Conservation (phyloP, 306 rosid genomes). For the Argentina anserina region DNA sequence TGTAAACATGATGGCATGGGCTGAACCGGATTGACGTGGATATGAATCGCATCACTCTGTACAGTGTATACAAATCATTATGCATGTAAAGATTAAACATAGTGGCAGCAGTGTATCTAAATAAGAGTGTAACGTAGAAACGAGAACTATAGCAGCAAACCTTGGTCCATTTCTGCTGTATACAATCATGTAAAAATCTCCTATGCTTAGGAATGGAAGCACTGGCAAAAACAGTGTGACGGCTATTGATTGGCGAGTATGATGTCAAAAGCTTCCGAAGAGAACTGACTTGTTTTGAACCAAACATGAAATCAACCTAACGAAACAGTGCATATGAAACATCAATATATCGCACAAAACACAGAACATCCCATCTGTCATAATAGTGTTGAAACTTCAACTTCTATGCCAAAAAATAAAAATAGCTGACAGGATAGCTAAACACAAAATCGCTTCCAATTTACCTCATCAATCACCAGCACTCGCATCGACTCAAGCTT, state of each 20-base stretch:
- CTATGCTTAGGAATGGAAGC: constrained; percentile 96
- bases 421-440: not conserved
- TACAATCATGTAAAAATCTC: constrained; percentile 69
- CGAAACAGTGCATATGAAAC: constrained; percentile 11
- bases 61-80: constrained; percentile 22
- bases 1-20: constrained; percentile 79
- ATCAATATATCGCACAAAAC: not conserved
- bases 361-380: not conserved
- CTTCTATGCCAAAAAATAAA: not conserved
- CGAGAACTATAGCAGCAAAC: constrained; percentile 35
- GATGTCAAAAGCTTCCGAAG: constrained; percentile 83
- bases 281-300: constrained; percentile 77
- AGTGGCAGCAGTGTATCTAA: constrained; percentile 1
- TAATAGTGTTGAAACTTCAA: constrained; percentile 3
- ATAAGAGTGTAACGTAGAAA: constrained; percentile 19
- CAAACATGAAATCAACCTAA: constrained; percentile 94
- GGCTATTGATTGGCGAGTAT: constrained; percentile 60
- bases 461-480: constrained; percentile 90
- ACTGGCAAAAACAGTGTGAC: constrained; percentile 91
- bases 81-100: not conserved
- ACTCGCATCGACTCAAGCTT: constrained; percentile 63
- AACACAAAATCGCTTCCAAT: not conserved
- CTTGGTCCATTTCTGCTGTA: constrained; percentile 98
- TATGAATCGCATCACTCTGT: constrained; percentile 74
- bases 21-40: constrained; percentile 72